phyloP scores from a whole-genome alignment of 1,284 basidiomycete genomes.

The Coniferiporia sulphurascens region DNA sequence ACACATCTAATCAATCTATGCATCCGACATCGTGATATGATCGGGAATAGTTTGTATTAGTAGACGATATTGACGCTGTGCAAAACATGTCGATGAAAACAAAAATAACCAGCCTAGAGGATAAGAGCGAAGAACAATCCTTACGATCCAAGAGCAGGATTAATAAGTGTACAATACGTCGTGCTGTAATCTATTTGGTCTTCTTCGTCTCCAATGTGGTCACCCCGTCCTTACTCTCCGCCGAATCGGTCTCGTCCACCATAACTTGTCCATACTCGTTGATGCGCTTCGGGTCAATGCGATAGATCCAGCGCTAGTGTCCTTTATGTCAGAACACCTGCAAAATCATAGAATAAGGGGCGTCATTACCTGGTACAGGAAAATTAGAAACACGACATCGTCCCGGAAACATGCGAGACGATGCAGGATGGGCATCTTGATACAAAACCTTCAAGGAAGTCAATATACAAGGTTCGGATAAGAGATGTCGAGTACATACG shows the following conservation, averaged over 20 bases:
- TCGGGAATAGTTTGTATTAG: too few relatives aligned
- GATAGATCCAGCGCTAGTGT: slow-evolving; percentile 87
- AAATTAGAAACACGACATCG: slow-evolving; percentile 85
- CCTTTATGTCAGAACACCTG: slow-evolving; percentile 3
- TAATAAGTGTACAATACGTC: neutral
- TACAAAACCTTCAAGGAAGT: slow-evolving; percentile 66
- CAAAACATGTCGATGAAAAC: too few relatives aligned
- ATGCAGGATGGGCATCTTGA: slow-evolving; percentile 95
- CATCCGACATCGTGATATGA: too few relatives aligned
- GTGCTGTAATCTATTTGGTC: slow-evolving; percentile 34
- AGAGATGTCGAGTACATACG: slow-evolving; percentile 42
- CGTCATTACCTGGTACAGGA: slow-evolving; percentile 72
- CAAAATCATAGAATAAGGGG: slow-evolving; percentile 2
- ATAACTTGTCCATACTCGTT: slow-evolving; percentile 95
- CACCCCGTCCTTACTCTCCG: slow-evolving; percentile 29
- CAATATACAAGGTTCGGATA: slow-evolving; percentile 12
- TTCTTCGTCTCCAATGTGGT: slow-evolving; percentile 45
- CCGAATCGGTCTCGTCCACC: slow-evolving; percentile 43
- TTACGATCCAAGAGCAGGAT: neutral
- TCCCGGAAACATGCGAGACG: slow-evolving; percentile 88
- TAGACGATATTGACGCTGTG: too few relatives aligned
- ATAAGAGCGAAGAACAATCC: too few relatives aligned
- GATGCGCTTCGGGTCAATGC: slow-evolving; percentile 86
- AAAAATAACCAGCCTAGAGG: too few relatives aligned
- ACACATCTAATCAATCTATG: too few relatives aligned